Base-by-base conservation (phyloP, 208 protist genomes). In the Trypanosoma cruzi region DNA sequence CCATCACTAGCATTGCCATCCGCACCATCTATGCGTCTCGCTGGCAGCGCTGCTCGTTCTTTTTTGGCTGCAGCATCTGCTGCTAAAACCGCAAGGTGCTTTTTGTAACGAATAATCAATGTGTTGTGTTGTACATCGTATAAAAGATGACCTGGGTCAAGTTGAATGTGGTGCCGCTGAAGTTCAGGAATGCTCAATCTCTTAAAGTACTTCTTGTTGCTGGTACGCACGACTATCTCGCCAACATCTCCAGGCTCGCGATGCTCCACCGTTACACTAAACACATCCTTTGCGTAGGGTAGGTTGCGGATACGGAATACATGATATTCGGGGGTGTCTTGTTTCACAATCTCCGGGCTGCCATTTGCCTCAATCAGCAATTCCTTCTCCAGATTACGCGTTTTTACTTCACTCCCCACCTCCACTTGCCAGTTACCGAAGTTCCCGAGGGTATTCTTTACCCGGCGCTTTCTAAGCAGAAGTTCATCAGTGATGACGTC, bases 141-240 rank as follows among this genome's bases (percentile, higher is more conserved):
- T 36, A 71, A 84, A 26, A 98, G 81, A 22, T 81, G 60, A 40
- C 77, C 22, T 0, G 68, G 36, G 22, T 95, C 87, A 13, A 98
- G 79, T 31, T 71, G 78, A 28, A 97, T 73, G 0, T 68, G 24
- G 1, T 75, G 71, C 7, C 92, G 84, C 52, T 83, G 65, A 62
- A 98, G 75, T 37, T 96, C 94, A n/a, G 82, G 81, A 28, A 98
- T 93, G 32, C 57, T 65, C 37, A 98, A 68, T 20, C 89, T 71
- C 80, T 98, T 98, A 64, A 94, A 98, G 58, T 98, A 98, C 78
- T 98, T 98, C 60, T 96, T 98, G 82, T 98, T 98, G n/a, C 74
- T 84, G 13, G 97, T 98, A 24, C 95, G 88, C 46, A 98, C 88
- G 0, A 98, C 92, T 59, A 98, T 90, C 75, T 93, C 84, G 16